Evolutionary conservation across 1,284 basidiomycete species (phyloP), one percentile per base, ranked within the genome.

Genomic region (Puccinia polysora): DNA sequence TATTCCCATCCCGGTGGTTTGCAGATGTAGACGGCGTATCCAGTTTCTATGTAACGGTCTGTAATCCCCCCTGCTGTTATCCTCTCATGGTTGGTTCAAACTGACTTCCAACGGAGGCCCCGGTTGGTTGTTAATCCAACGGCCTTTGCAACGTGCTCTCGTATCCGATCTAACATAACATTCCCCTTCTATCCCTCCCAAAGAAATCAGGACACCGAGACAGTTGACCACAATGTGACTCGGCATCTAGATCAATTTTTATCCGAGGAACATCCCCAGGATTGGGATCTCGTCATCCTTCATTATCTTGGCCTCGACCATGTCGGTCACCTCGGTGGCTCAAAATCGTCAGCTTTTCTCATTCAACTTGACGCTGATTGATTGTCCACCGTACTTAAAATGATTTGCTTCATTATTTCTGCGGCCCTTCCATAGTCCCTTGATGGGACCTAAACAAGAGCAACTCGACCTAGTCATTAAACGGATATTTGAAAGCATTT

Each of bases 221-320:
- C 59, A 0, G 76, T 76, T 55, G 76, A 77, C 59, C 63, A 60
- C 5, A 75, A 75, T 50, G 75, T 76, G 15, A 76, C 75, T 23
- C 73, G 74, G 14, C 75, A 76, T 53, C 70, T 76, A 15, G 73
- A 74, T 49, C 20, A 60, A 1, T 56, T 71, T 10, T 56, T 76
- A 10, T 45, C 63, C 53, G 12, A 60, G 49, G 1, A 67, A 56
- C 2, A 18, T n/a, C 28, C 52, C 53, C 49, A 49, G 15, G 32
- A 52, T 2, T 76, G 74, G 73, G 75, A 77, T 56, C 70, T 70
- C 4, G n/a, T 76, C 5, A 74, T 76, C 5, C 72, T 77, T 5
- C 76, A 77, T 47, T 77, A 75, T 56, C 75, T 77, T 38, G 76
- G 76, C 4, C 71, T 77, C 25, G 76, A 77, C 49, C 76, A 77